Evolutionary conservation across 2,329 filamentous ascomycete species (phyloP).

Genomic region (Arthroderma uncinatum): DNA sequence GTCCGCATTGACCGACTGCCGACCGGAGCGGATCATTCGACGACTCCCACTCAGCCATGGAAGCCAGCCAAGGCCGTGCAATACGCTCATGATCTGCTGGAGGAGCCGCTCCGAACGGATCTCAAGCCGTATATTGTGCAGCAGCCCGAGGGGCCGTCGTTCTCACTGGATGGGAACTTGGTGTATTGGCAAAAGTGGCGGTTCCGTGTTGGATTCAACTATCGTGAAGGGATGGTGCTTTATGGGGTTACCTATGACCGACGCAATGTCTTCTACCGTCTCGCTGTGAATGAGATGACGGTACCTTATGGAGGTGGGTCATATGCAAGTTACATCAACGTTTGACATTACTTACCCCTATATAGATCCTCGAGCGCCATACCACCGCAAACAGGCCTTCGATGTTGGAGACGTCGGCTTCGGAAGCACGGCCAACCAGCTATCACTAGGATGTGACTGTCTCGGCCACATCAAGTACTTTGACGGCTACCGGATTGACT

Average conservation of each 20-base stretch:
- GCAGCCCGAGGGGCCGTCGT: conserved; percentile 55
- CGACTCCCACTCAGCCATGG: conserved; percentile 46
- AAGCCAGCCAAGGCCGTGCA: conserved; percentile 43
- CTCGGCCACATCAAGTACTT: conserved; percentile 60
- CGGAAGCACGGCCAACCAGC: conserved; percentile 57
- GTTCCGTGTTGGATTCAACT: conserved; percentile 52
- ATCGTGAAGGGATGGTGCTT: conserved; percentile 54
- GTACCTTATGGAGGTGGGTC: conserved; percentile 34
- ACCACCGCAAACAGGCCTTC: conserved; percentile 59
- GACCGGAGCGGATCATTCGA: conserved; percentile 52
- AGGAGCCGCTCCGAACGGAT: conserved; percentile 49
- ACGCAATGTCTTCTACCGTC: conserved; percentile 55
- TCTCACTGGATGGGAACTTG: conserved; percentile 45
- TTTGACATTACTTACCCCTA: conserved; percentile 29
- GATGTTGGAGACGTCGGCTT: conserved; percentile 58
- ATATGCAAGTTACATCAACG: neutral
- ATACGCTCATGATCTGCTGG: conserved; percentile 53
- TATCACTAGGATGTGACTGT: conserved; percentile 60
- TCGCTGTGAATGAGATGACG: conserved; percentile 58
- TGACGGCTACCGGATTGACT: conserved; percentile 46
- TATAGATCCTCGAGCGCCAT: conserved; percentile 55
- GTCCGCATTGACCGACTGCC: conserved; percentile 59
- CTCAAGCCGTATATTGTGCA: conserved; percentile 54
- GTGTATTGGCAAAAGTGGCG: conserved; percentile 58
- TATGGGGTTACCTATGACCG: conserved; percentile 54